Conservation (phyloP, 2,329 filamentous ascomycete species). For the Penicillium expansum region DNA sequence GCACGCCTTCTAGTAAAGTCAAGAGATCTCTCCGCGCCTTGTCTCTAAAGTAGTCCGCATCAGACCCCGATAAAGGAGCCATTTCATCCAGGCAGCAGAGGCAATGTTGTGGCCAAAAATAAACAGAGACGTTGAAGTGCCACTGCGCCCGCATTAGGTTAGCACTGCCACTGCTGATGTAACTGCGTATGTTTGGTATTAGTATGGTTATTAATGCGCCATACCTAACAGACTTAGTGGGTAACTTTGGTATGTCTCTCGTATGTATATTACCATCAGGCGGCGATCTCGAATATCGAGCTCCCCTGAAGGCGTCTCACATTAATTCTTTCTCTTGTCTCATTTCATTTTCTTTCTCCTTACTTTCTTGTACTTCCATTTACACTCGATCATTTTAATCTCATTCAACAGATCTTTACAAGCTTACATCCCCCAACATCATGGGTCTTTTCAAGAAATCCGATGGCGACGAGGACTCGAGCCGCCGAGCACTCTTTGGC, state of each 20-base stretch:
- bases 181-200: slow-evolving; percentile 15
- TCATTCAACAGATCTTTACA: neutral
- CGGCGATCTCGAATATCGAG: slow-evolving; percentile 10
- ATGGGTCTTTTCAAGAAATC: slow-evolving; percentile 53
- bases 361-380: neutral
- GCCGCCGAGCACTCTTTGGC: slow-evolving; percentile 59
- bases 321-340: slow-evolving; percentile 10
- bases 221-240: rapidly evolving
- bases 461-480: slow-evolving; percentile 51
- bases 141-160: slow-evolving; percentile 16
- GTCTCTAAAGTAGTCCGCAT: slow-evolving; percentile 48
- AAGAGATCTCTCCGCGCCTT: slow-evolving; percentile 81
- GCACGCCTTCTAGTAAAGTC: slow-evolving; percentile 89
- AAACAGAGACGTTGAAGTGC: slow-evolving; percentile 19
- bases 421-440: slow-evolving; percentile 1
- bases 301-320: slow-evolving; percentile 15
- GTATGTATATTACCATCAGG: slow-evolving; percentile 6
- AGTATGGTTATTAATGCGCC: neutral
- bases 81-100: slow-evolving; percentile 23
- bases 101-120: slow-evolving; percentile 21
- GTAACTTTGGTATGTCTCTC: neutral
- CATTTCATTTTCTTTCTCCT: slow-evolving; percentile 10
- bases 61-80: slow-evolving; percentile 25
- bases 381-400: neutral
- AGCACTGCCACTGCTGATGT: slow-evolving; percentile 17